A percentile compares a stretch with the other conserved stretches of the same genome.
Conservation (phyloP, 352 stramenopile species). For the Globisporangium camurandrum region DNA sequence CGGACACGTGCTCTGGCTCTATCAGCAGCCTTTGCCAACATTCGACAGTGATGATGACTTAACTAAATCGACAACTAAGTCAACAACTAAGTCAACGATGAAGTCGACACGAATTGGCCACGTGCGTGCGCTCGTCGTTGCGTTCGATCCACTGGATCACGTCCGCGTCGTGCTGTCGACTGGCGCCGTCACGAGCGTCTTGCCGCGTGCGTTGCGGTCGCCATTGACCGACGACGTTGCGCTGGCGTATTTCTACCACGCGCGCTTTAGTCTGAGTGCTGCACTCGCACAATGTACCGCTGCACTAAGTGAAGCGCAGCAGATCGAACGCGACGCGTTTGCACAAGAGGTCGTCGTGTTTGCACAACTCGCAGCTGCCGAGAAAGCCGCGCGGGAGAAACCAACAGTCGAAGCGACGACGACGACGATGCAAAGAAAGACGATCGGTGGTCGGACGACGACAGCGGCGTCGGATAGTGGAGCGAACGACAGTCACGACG, state of each 20-base stretch:
- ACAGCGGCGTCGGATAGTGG: too few relatives aligned
- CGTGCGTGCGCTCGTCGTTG: slow-evolving; percentile 56
- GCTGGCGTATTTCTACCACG: slow-evolving; percentile 51
- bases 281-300: slow-evolving; percentile 47
- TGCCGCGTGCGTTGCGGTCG: slow-evolving; percentile 62
- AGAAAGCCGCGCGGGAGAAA: slow-evolving; percentile 7
- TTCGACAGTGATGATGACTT: too few relatives aligned
- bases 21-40: too few relatives aligned
- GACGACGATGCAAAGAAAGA: too few relatives aligned
- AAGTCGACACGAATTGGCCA: slow-evolving; percentile 50
- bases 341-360: slow-evolving; percentile 49
- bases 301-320: slow-evolving; percentile 36
- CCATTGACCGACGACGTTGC: slow-evolving; percentile 63
- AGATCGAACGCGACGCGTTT: slow-evolving; percentile 53
- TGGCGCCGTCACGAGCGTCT: slow-evolving; percentile 28
- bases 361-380: slow-evolving; percentile 20
- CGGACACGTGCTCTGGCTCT: slow-evolving; percentile 70
- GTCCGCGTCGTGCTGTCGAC: slow-evolving; percentile 56
- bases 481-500: too few relatives aligned
- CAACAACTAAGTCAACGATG: too few relatives aligned
- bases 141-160: slow-evolving; percentile 28
- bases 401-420: too few relatives aligned
- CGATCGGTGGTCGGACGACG: too few relatives aligned
- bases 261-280: slow-evolving; percentile 66
- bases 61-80: too few relatives aligned